phyloP scores from a whole-genome alignment of 2,329 filamentous ascomycete species.

The Aspergillus caelatus region DNA sequence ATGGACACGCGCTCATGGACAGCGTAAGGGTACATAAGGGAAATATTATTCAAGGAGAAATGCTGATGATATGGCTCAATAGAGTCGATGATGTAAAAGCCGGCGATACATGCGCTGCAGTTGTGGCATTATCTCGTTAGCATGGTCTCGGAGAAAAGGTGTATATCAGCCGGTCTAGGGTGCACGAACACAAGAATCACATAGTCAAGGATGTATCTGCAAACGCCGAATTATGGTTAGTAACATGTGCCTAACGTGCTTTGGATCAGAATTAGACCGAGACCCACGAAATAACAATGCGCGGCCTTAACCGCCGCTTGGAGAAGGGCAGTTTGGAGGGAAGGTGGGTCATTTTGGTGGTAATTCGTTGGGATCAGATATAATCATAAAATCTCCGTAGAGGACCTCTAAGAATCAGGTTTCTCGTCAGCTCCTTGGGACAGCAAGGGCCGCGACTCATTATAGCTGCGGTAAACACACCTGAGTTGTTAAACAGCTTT shows the following conservation, averaged over 20 bases:
- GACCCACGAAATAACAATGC: constrained; percentile 56
- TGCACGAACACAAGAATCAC: constrained; percentile 58
- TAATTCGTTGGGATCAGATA: neutral
- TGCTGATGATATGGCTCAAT: constrained; percentile 60
- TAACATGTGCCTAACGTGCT: neutral
- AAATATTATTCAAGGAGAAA: constrained; percentile 60
- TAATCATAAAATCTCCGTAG: neutral
- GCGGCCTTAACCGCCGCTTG: constrained; percentile 54
- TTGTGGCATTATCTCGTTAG: constrained; percentile 8
- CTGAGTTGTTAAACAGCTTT: neutral
- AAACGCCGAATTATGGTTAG: neutral
- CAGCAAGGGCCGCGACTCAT: neutral
- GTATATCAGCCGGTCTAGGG: neutral
- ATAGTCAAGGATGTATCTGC: constrained; percentile 62
- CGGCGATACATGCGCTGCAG: constrained; percentile 52
- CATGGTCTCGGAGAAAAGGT: neutral
- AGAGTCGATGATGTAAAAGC: constrained; percentile 57
- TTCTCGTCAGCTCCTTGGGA: neutral
- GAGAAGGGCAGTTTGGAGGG: constrained; percentile 55
- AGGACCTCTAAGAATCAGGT: neutral
- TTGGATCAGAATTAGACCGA: constrained; percentile 7
- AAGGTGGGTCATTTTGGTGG: constrained; percentile 30
- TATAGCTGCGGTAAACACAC: neutral
- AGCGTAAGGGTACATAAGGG: constrained; percentile 61
- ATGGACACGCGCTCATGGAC: constrained; percentile 59